Conservation (phyloP, 78 protist species). For the Planoprotostelium fungivorum region DNA sequence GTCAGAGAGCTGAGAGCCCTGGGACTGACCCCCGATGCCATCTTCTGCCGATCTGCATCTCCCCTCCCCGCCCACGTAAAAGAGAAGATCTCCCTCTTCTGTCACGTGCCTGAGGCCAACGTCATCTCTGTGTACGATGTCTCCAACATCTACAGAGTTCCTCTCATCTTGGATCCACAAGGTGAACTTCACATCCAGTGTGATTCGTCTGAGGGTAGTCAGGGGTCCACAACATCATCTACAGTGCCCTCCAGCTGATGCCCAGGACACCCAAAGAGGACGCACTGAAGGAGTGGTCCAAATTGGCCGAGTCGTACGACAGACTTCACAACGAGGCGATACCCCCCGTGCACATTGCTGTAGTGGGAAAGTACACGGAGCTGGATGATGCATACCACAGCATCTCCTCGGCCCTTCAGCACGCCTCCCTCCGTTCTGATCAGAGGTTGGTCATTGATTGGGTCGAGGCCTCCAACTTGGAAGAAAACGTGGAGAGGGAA, state of each 20-base stretch:
- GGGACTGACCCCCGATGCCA: constrained; percentile 91
- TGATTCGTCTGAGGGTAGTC: background rate
- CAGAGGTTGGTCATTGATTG: constrained; percentile 67
- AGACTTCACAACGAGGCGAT: constrained; percentile 19
- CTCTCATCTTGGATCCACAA: constrained; percentile 71
- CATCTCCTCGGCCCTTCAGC: constrained; percentile 81
- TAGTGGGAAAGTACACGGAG: constrained; percentile 92
- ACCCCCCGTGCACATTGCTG: constrained; percentile 57
- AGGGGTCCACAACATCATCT: background rate
- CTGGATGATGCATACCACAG: constrained; percentile 86
- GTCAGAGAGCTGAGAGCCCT: constrained; percentile 79
- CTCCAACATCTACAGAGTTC: constrained; percentile 86
- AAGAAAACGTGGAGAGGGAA: background rate
- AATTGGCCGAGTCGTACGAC: constrained; percentile 50
- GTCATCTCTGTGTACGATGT: constrained; percentile 87
- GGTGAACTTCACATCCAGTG: background rate
- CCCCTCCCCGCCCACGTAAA: constrained; percentile 49
- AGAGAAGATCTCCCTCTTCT: constrained; percentile 81
- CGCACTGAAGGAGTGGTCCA: constrained; percentile 33
- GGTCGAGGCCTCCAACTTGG: constrained; percentile 60
- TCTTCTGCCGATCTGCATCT: constrained; percentile 79
- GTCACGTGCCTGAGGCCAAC: constrained; percentile 80
- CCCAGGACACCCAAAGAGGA: background rate
- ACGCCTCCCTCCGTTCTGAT: constrained; percentile 63
- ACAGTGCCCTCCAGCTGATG: background rate